Evolutionary conservation across 164 flowering plant species (phyloP).

Genomic region (Magnolia sinica): DNA sequence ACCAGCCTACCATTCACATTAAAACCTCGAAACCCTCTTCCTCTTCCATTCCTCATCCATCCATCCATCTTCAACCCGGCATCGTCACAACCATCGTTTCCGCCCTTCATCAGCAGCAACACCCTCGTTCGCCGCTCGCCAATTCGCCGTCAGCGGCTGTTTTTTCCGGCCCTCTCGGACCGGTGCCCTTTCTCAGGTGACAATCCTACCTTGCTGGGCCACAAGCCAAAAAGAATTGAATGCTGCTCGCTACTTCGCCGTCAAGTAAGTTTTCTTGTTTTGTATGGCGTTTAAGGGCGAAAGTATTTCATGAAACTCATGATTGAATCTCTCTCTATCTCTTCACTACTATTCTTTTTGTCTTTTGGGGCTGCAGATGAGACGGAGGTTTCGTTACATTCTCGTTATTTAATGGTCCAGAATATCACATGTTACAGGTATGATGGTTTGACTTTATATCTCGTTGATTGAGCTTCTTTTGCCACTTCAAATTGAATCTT

Average conservation of each 20-base stretch:
- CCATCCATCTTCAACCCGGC: too few species aligned
- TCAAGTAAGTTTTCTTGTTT: slow-evolving; percentile 32
- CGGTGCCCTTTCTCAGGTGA: too few species aligned
- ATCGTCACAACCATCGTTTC: too few species aligned
- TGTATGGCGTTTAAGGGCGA: neutral
- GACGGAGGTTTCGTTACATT: slow-evolving; percentile 66
- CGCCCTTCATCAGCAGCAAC: too few species aligned
- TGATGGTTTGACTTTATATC: neutral
- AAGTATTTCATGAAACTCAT: neutral
- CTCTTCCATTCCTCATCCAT: too few species aligned
- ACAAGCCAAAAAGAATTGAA: too few species aligned
- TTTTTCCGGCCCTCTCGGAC: too few species aligned
- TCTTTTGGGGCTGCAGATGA: slow-evolving; percentile 33
- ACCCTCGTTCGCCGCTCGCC: too few species aligned
- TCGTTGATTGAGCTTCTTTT: neutral
- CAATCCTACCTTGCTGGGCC: too few species aligned
- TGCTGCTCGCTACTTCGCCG: neutral
- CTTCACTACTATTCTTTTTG: neutral
- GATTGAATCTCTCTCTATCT: neutral
- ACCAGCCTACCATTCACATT: too few species aligned
- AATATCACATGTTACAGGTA: slow-evolving; percentile 95
- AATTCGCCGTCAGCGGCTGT: too few species aligned
- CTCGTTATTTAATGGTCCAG: slow-evolving; percentile 87
- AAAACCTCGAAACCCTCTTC: too few species aligned
- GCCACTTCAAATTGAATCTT: neutral